Percentiles rank a stretch among this genome's conserved stretches.
These are phyloP conservation scores for Euphrasia confusa DNA, from an alignment of 257 asterid species.

Conservation along the genomic window DNA sequence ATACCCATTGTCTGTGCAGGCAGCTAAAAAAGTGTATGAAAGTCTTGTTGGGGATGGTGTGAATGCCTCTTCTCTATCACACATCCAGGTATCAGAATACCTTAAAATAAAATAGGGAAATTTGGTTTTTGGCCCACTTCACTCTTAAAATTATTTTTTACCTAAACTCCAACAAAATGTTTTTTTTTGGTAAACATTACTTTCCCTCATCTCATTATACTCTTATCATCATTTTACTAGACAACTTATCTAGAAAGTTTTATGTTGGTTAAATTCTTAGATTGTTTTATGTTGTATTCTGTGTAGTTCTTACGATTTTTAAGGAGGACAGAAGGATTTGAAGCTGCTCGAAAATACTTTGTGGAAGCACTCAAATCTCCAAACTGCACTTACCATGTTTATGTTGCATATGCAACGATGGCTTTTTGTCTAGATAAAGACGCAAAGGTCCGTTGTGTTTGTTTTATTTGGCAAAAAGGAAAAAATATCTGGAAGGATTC, in stretches of 20 bases:
- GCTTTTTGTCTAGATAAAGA: slow-evolving; percentile 97
- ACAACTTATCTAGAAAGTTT: slow-evolving; percentile 16
- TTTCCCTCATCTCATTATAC: too few species aligned
- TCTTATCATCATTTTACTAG: too few species aligned
- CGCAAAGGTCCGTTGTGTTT: slow-evolving; percentile 52
- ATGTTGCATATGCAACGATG: slow-evolving; percentile 97
- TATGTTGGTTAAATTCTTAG: slow-evolving; percentile 7
- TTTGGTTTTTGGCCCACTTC: too few species aligned
- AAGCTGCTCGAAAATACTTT: slow-evolving; percentile 90
- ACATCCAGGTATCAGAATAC: slow-evolving; percentile 63
- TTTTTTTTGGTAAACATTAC: too few species aligned
- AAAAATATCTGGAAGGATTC: background rate
- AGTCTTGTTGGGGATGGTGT: slow-evolving; percentile 78
- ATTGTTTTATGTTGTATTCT: slow-evolving; percentile 19
- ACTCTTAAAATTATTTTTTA: too few species aligned
- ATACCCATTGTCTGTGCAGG: slow-evolving; percentile 37
- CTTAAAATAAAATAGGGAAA: background rate
- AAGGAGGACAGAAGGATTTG: slow-evolving; percentile 95
- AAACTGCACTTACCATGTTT: slow-evolving; percentile 92
- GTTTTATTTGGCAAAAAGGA: background rate
- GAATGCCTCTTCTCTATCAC: slow-evolving; percentile 76
- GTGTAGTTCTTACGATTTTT: slow-evolving; percentile 83
- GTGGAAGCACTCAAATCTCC: slow-evolving; percentile 92
- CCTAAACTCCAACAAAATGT: too few species aligned
- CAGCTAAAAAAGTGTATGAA: slow-evolving; percentile 84